Conservation (phyloP, 345 rosid genomes). For the Eucalyptus sp. region DNA sequence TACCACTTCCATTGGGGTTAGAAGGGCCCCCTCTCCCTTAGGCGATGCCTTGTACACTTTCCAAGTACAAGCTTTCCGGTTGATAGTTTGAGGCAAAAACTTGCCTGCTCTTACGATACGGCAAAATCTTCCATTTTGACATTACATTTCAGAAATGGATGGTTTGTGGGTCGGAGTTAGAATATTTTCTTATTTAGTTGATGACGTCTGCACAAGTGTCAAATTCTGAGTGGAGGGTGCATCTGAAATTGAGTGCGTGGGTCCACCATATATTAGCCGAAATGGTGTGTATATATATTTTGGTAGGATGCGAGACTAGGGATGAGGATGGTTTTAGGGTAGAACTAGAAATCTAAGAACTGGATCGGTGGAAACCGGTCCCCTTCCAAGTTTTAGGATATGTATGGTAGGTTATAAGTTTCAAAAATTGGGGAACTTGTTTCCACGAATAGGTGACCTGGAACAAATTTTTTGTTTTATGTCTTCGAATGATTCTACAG, state of each 20-base stretch:
- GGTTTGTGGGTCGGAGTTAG: neutral
- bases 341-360: no score
- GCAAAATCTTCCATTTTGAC: neutral
- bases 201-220: neutral
- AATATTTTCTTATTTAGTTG: neutral
- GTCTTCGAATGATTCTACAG: no score
- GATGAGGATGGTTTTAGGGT: no score
- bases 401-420: no score
- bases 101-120: neutral
- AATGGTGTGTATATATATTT: no score
- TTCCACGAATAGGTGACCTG: no score
- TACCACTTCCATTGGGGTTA: neutral
- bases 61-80: neutral
- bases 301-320: no score
- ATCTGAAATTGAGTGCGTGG: neutral
- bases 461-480: no score
- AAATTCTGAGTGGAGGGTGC: neutral
- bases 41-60: neutral
- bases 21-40: neutral
- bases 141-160: neutral
- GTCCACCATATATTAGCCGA: neutral
- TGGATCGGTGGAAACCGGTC: no score
- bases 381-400: no score
- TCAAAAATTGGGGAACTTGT: no score
- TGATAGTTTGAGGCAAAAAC: neutral